These are phyloP conservation scores for Aechmea fasciata DNA, from an alignment of 176 grass and related monocot genomes.

Conservation along the genomic window DNA sequence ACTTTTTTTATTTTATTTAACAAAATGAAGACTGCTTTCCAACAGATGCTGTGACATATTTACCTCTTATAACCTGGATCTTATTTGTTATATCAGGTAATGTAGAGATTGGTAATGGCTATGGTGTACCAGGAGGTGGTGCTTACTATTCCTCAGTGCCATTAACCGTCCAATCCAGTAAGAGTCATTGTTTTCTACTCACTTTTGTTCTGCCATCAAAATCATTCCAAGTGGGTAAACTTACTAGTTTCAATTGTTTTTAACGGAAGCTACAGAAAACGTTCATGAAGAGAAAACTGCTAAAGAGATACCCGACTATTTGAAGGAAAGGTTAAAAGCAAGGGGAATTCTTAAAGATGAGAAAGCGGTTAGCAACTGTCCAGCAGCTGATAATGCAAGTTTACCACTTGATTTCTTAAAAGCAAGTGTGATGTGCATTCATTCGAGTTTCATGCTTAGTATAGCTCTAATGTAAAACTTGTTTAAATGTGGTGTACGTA, in stretches of 20 bases:
- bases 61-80: conserved; percentile 2
- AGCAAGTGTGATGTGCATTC: not conserved
- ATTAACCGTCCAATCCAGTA: conserved; percentile 51
- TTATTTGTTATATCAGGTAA: conserved; percentile 38
- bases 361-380: conserved; percentile 24
- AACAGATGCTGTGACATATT: no score
- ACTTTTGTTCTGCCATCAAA: conserved; percentile 11
- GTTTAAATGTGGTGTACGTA: not conserved
- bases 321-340: conserved; percentile 68
- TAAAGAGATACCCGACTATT: conserved; percentile 65
- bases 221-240: conserved; percentile 18
- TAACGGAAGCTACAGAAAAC: conserved; percentile 44
- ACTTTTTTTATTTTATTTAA: no score
- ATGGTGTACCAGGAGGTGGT: conserved; percentile 90
- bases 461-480: not conserved
- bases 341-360: conserved; percentile 85
- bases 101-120: conserved; percentile 95
- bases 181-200: not conserved
- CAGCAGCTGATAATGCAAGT: conserved; percentile 42
- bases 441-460: not conserved
- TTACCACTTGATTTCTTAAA: conserved; percentile 7
- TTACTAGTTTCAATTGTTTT: conserved; percentile 18
- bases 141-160: conserved; percentile 66
- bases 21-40: no score
- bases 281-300: conserved; percentile 40